Evolutionary conservation across 2,329 filamentous ascomycete species (phyloP), one percentile per base, ranked within the genome.

Genomic region (Penicillium sp.): DNA sequence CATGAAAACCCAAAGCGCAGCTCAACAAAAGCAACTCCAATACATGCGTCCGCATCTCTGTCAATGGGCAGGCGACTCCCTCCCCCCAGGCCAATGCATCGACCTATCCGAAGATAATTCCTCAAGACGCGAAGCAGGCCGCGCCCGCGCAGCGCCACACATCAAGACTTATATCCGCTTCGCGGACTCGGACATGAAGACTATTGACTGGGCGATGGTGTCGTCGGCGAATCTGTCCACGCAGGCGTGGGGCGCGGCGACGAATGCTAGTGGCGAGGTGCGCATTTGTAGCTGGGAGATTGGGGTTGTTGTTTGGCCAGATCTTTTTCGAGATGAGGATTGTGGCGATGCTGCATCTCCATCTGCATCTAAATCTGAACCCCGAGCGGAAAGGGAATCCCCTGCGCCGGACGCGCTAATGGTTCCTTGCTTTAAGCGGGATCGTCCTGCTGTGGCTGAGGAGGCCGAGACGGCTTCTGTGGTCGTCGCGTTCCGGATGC

Each of bases 151-250:
- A 19, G 90, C 91, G 0, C 92, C 92, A 0, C 92, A 96, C 66
- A 89, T 96, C 70, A 96, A 96, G 73, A 96, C 91, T 0, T 96
- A 94, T 68, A 86, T 93, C 44, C 85, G 89, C 5, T 92, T 82
- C 66, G 63, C 72, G 0, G 71, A 79, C 49, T 36, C 65, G 5
- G 58, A 68, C 2, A 76, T 77, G 69, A 68, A 73, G 6, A 71
- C 62, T 0, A 86, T 96, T 39, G 89, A 94, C 68, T 96, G 92
- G 93, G 91, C 90, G 1, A 80, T 96, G 62, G 72, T 96, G 2
- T 96, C 91, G 0, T 94, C 90, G n/a, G 91, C 92, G n/a, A 96
- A 96, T 65, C 73, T 96, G 2, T 94, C 90, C 1, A 93, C 88
- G 60, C 91, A 96, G 74, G 92, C 92, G 0, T 96, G 92, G 93